Conservation (phyloP, 108 stramenopile genomes). For the Phaeodactylum tricornutum region DNA sequence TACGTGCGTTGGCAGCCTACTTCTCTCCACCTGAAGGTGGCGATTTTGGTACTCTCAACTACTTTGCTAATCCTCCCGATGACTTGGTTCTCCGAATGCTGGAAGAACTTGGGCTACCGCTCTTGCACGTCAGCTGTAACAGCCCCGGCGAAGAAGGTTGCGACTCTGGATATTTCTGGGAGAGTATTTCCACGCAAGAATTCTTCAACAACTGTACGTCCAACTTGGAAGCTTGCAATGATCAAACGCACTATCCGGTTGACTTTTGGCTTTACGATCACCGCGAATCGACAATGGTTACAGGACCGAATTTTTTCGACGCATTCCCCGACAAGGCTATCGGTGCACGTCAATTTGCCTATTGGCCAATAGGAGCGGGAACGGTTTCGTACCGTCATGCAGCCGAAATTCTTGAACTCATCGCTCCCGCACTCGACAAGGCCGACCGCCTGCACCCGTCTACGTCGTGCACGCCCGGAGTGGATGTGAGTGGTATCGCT, state of each 20-base stretch:
- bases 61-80: conserved; percentile 9
- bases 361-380: conserved; percentile 7
- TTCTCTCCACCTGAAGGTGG: background rate
- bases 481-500: conserved; percentile 4
- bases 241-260: conserved; percentile 10
- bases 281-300: background rate
- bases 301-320: background rate
- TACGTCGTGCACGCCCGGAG: conserved; percentile 1
- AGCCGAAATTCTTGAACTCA: conserved; percentile 1
- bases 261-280: conserved; percentile 19
- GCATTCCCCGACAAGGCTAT: conserved; percentile 1
- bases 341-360: background rate
- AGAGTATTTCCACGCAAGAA: conserved; percentile 2
- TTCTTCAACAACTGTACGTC: conserved; percentile 4
- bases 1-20: conserved; percentile 10
- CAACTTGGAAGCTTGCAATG: background rate
- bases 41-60: conserved; percentile 2
- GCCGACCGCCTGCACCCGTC: conserved; percentile 7
- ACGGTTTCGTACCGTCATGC: conserved; percentile 6
- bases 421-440: conserved; percentile 2
- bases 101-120: conserved; percentile 15
- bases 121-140: conserved; percentile 1
- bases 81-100: conserved; percentile 19
- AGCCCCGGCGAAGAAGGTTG: background rate
- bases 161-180: conserved; percentile 9